Conservation (phyloP, 768 basidiomycete species). For the Leccinum barrowsii region DNA sequence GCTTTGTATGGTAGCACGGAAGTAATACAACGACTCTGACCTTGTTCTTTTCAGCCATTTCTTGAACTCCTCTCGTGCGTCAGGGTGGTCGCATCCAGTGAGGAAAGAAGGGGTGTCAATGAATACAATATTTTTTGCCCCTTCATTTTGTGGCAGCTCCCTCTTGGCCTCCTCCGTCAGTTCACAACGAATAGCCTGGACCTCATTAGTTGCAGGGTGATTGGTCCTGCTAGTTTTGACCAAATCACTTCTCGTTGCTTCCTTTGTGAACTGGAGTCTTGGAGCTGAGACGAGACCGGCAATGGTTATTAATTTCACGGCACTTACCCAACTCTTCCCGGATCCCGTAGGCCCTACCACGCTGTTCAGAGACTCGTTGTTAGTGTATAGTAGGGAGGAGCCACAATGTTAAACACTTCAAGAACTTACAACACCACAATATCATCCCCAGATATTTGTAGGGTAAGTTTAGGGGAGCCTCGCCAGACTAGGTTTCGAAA, state of each 20-base stretch:
- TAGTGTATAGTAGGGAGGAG: neutral
- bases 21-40: neutral
- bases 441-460: slow-evolving; percentile 11
- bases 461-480: neutral
- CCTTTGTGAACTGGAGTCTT: slow-evolving; percentile 12
- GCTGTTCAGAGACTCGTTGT: neutral
- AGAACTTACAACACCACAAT: slow-evolving; percentile 20
- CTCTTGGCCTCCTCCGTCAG: slow-evolving; percentile 7
- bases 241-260: slow-evolving; percentile 5
- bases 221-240: slow-evolving; percentile 1
- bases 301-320: neutral
- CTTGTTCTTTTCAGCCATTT: neutral
- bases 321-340: slow-evolving; percentile 21
- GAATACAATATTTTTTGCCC: slow-evolving; percentile 14
- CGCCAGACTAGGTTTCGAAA: neutral
- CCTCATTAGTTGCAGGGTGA: slow-evolving; percentile 6
- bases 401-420: neutral
- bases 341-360: slow-evolving; percentile 19
- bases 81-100: slow-evolving; percentile 4
- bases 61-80: slow-evolving; percentile 5
- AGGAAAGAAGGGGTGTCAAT: slow-evolving; percentile 24
- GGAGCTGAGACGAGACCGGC: neutral
- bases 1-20: neutral
- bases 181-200: slow-evolving; percentile 16
- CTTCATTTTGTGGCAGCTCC: neutral